phyloP scores from a whole-genome alignment of 1,284 basidiomycete genomes.

The Microbotryomycetes sp. region DNA sequence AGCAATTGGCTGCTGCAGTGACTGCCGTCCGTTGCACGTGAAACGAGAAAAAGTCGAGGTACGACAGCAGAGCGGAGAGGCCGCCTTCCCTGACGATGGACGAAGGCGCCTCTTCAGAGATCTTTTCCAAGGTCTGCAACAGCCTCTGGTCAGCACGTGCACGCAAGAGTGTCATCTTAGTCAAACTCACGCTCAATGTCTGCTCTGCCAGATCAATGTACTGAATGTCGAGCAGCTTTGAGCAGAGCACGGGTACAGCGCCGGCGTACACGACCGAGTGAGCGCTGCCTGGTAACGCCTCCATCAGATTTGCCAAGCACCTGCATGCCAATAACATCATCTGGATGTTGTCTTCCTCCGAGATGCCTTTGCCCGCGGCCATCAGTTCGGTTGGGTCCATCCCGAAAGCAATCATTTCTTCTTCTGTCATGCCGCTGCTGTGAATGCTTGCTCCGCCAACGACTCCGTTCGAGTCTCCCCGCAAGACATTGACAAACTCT shows the following conservation, averaged over 20 bases:
- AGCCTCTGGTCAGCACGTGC: too few relatives aligned
- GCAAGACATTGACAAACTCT: slow-evolving; percentile 85
- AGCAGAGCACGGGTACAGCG: slow-evolving; percentile 87
- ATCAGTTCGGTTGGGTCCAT: slow-evolving; percentile 33
- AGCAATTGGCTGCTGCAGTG: slow-evolving; percentile 93
- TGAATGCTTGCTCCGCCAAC: slow-evolving; percentile 41
- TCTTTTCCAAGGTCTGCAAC: slow-evolving; percentile 93
- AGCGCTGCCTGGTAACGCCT: slow-evolving; percentile 85
- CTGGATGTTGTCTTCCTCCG: slow-evolving; percentile 41
- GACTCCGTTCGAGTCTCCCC: slow-evolving; percentile 52
- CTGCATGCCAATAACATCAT: slow-evolving; percentile 79
- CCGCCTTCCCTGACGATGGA: slow-evolving; percentile 91
- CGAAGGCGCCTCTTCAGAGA: slow-evolving; percentile 89
- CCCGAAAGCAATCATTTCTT: slow-evolving; percentile 46
- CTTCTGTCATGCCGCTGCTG: slow-evolving; percentile 41
- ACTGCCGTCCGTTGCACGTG: slow-evolving; percentile 90
- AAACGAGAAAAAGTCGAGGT: slow-evolving; percentile 93
- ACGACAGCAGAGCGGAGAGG: slow-evolving; percentile 79
- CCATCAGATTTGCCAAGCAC: slow-evolving; percentile 92
- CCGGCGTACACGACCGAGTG: slow-evolving; percentile 92
- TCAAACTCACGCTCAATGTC: slow-evolving; percentile 73
- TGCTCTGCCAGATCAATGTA: slow-evolving; percentile 96
- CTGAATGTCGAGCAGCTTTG: slow-evolving; percentile 88
- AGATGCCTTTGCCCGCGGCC: slow-evolving; percentile 49
- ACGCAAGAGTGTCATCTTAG: too few relatives aligned